Evolutionary conservation across 306 rosid genomes (phyloP).

Genomic region (Fragaria iinumae): DNA sequence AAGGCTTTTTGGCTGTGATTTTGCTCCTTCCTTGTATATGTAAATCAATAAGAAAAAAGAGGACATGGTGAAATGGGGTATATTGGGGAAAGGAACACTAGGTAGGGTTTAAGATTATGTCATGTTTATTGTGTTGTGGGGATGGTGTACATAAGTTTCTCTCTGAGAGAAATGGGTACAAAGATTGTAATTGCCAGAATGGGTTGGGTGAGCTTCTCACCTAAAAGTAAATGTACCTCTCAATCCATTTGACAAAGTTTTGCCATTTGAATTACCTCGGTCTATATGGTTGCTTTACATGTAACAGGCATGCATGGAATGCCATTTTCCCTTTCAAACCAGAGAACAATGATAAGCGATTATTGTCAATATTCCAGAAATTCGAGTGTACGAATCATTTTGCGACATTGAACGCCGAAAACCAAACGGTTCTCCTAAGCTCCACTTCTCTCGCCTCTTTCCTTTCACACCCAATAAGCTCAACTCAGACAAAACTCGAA

Average conservation of each 20-base stretch:
- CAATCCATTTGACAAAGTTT: conserved; percentile 41
- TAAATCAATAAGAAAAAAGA: conserved; percentile 69
- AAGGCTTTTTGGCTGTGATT: conserved; percentile 54
- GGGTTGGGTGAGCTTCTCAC: conserved; percentile 47
- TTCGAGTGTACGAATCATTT: not conserved
- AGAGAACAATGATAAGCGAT: too few species aligned
- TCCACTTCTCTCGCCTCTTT: not conserved
- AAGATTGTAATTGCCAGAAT: conserved; percentile 32
- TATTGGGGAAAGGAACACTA: conserved; percentile 41
- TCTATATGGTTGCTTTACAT: not conserved
- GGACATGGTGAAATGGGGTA: conserved; percentile 41
- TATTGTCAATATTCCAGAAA: too few species aligned
- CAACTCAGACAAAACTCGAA: not conserved
- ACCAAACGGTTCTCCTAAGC: not conserved
- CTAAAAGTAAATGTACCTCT: conserved; percentile 44
- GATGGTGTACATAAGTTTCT: conserved; percentile 70
- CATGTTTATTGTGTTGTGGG: conserved; percentile 50
- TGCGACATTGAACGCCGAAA: not conserved
- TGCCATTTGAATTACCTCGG: not conserved
- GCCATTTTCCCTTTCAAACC: not conserved
- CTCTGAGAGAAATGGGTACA: conserved; percentile 59
- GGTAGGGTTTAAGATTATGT: conserved; percentile 49
- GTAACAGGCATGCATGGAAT: not conserved
- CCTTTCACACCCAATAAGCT: not conserved
- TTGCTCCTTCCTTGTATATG: conserved; percentile 58